Conservation (phyloP, 1,284 basidiomycete genomes). For the Malassezia vespertilionis region DNA sequence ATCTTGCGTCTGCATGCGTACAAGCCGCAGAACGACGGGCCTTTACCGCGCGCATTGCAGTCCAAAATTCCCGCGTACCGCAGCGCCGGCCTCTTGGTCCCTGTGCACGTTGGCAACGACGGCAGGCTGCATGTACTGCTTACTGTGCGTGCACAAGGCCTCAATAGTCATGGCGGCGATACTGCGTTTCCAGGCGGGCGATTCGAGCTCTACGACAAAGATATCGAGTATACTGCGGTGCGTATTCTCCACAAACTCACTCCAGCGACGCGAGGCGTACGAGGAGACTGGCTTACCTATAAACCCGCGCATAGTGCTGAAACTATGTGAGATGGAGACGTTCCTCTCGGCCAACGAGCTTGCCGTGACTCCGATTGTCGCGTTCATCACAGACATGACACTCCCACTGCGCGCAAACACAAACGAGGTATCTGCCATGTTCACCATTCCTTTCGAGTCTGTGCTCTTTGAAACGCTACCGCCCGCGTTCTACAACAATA, state of each 20-base stretch:
- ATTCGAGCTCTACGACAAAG: slow-evolving; percentile 31
- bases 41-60: slow-evolving; percentile 18
- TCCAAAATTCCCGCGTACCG: slow-evolving; percentile 31
- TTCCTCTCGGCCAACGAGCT: slow-evolving; percentile 43
- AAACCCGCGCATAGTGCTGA: slow-evolving; percentile 20
- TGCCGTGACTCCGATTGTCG: slow-evolving; percentile 39
- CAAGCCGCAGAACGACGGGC: neutral
- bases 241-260: neutral
- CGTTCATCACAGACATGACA: slow-evolving; percentile 27
- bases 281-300: slow-evolving; percentile 44
- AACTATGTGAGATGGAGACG: slow-evolving; percentile 32
- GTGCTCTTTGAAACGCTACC: slow-evolving; percentile 35
- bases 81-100: slow-evolving; percentile 37
- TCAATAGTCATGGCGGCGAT: slow-evolving; percentile 38
- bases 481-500: slow-evolving; percentile 9
- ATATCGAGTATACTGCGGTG: slow-evolving; percentile 33
- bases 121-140: slow-evolving; percentile 41
- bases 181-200: slow-evolving; percentile 42
- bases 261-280: slow-evolving; percentile 25
- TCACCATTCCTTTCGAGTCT: slow-evolving; percentile 32
- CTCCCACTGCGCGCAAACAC: slow-evolving; percentile 24
- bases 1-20: neutral
- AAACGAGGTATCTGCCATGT: slow-evolving; percentile 30
- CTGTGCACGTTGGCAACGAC: slow-evolving; percentile 29
- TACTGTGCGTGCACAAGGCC: slow-evolving; percentile 21